Conservation (phyloP, 139 green algal genomes). For the Micractinium sp. region DNA sequence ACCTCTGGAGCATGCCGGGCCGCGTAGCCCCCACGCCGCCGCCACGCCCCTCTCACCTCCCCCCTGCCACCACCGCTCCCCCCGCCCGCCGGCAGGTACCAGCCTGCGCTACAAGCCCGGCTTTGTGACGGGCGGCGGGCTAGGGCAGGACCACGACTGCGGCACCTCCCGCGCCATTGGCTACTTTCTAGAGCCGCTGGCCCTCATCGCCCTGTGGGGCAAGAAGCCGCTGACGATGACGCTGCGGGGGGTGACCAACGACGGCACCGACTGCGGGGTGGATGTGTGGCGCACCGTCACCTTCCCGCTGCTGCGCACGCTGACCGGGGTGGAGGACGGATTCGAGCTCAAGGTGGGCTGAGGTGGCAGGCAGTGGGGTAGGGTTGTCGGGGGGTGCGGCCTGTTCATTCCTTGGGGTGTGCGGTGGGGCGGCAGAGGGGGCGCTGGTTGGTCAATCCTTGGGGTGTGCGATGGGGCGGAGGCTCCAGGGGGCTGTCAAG, state of each 20-base stretch:
- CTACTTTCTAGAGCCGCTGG: slow-evolving; percentile 95
- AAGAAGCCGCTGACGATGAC: slow-evolving; percentile 90
- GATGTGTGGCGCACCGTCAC: slow-evolving; percentile 92
- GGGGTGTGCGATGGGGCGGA: too few relatives aligned
- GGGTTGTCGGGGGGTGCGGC: too few relatives aligned
- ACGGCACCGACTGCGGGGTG: slow-evolving; percentile 79
- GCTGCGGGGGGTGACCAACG: slow-evolving; percentile 93
- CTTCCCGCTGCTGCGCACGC: slow-evolving; percentile 86
- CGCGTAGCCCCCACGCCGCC: background rate
- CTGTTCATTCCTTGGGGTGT: too few relatives aligned
- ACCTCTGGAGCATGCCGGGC: too few relatives aligned
- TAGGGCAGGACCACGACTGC: slow-evolving; percentile 88
- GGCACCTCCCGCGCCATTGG: slow-evolving; percentile 79
- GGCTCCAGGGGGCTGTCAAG: too few relatives aligned
- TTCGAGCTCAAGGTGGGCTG: slow-evolving; percentile 76
- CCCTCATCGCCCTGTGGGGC: slow-evolving; percentile 88
- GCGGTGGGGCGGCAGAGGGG: too few relatives aligned
- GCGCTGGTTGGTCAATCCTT: too few relatives aligned
- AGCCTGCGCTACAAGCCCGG: slow-evolving; percentile 90
- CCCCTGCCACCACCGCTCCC: background rate
- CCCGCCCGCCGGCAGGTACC: slow-evolving; percentile 72
- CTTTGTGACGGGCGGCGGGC: slow-evolving; percentile 79
- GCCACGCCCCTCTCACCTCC: background rate
- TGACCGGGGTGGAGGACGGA: slow-evolving; percentile 60
- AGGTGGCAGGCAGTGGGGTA: background rate